Evolutionary conservation across 192 early-diverging fungal genomes (phyloP).

Genomic region (Coemansia sp.): DNA sequence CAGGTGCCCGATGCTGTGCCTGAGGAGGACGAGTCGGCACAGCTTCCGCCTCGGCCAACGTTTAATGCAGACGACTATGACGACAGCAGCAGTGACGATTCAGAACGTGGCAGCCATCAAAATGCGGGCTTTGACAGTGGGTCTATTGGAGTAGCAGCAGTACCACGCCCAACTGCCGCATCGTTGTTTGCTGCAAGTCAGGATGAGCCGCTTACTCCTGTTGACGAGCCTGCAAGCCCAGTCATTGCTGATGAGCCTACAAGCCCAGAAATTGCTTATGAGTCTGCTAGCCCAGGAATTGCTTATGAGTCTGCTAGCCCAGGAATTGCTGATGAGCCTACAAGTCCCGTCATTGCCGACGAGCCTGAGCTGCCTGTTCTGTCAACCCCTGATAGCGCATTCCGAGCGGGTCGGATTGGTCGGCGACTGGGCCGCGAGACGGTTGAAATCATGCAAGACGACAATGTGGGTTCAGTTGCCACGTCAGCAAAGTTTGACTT

Average conservation of each 20-base stretch:
- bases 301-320: not conserved
- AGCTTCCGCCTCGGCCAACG: not conserved
- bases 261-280: not conserved
- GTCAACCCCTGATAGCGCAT: constrained; percentile 4
- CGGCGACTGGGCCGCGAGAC: constrained; percentile 47
- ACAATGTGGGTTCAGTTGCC: constrained; percentile 5
- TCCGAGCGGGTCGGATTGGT: constrained; percentile 31
- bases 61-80: not conserved
- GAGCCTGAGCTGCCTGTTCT: not conserved
- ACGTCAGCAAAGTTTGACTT: constrained; percentile 2
- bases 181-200: constrained; percentile 25
- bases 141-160: constrained; percentile 19
- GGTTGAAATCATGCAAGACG: constrained; percentile 33
- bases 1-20: constrained; percentile 17
- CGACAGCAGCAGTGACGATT: constrained; percentile 6
- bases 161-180: constrained; percentile 31
- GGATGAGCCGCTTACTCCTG: not conserved
- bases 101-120: constrained; percentile 9
- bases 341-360: not conserved
- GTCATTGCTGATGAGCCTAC: not conserved
- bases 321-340: not conserved
- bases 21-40: constrained; percentile 5
- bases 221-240: not conserved
- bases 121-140: constrained; percentile 17
- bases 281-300: not conserved